phyloP scores from a whole-genome alignment of 1,284 basidiomycete genomes.

The Naganishia cerealis region DNA sequence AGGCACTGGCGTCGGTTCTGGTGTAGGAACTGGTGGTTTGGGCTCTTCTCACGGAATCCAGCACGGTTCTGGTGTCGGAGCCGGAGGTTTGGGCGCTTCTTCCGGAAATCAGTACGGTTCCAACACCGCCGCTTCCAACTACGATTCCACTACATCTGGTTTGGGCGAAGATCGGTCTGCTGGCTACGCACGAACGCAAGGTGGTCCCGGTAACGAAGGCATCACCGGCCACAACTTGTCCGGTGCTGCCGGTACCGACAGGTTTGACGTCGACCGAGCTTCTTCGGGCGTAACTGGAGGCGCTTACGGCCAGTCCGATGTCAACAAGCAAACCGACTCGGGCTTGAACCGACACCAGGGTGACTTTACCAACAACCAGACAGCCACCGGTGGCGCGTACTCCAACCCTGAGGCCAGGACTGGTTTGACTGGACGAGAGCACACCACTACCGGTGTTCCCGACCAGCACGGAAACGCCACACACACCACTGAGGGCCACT shows the following conservation, averaged over 20 bases:
- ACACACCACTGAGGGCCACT: background rate
- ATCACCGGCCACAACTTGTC: slow-evolving; percentile 10
- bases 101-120: slow-evolving; percentile 21
- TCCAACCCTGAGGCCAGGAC: slow-evolving; percentile 30
- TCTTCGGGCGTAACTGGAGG: slow-evolving; percentile 1
- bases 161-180: slow-evolving; percentile 27
- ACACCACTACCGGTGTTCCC: slow-evolving; percentile 32
- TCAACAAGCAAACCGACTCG: slow-evolving; percentile 15
- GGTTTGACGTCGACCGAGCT: slow-evolving; percentile 26
- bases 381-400: slow-evolving; percentile 26
- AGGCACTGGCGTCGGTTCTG: no score
- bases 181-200: slow-evolving; percentile 22
- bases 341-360: slow-evolving; percentile 31
- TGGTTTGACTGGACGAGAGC: slow-evolving; percentile 33
- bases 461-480: slow-evolving; percentile 27
- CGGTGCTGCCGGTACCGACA: slow-evolving; percentile 31
- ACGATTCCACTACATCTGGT: slow-evolving; percentile 23
- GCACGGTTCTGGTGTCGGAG: slow-evolving; percentile 1
- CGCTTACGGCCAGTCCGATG: slow-evolving; percentile 24
- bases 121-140: slow-evolving; percentile 30
- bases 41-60: no score
- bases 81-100: slow-evolving; percentile 4
- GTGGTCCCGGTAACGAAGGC: slow-evolving; percentile 30
- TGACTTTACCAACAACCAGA: slow-evolving; percentile 26
- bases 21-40: no score